Evolutionary conservation across 176 grass and related monocot genomes (phyloP), one percentile per base, ranked within the genome.

Genomic region (Eremochloa ophiuroides): DNA sequence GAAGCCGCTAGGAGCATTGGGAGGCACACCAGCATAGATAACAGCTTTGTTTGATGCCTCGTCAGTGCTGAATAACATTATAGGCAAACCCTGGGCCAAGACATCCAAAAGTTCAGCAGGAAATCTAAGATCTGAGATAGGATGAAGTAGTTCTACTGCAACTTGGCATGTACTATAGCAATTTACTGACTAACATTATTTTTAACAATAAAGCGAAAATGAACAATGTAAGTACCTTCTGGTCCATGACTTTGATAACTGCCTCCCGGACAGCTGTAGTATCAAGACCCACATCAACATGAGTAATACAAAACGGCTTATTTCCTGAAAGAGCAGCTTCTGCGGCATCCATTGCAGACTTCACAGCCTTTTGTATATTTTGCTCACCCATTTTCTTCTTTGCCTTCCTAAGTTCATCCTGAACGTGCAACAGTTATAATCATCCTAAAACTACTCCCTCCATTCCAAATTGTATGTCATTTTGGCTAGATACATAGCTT

Each of bases 361-460:
- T 89, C 7, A 93, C 78, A 53, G 96, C 96, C 75, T 95, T 99
- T 40, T 89, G 81, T 44, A 89, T 88, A 83, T 99, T 99, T 80
- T 93, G 88, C 75, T 99, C 93, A 11, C 86, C 93, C 60, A 86
- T 87, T 82, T 99, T 91, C 85, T 95, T 99, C 80, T 98, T 99
- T 27, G 88, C 92, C 74, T 95, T 93, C 87, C 88, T 93, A 40
- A 95, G 78, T 89, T 93, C 37, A 69, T 98, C 92, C 95, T 99
- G 80, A 1, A 66, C 15, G 41, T 15, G 44, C 50, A 84, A 77
- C 2, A 77, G 53, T 38, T 44, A 33, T 76, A 58, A 23, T 58
- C n/a, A 55, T 55, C 51, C 20, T 55, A 55, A 55, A 55, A 55
- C 8, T 23, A 58, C n/a, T 58, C 53, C 50, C 18, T 53, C 50